A percentile compares a stretch with the other conserved stretches of the same genome.
These are phyloP conservation scores for Lineolata rhizophorae DNA, from an alignment of 495 filamentous ascomycete species.

Conservation along the genomic window DNA sequence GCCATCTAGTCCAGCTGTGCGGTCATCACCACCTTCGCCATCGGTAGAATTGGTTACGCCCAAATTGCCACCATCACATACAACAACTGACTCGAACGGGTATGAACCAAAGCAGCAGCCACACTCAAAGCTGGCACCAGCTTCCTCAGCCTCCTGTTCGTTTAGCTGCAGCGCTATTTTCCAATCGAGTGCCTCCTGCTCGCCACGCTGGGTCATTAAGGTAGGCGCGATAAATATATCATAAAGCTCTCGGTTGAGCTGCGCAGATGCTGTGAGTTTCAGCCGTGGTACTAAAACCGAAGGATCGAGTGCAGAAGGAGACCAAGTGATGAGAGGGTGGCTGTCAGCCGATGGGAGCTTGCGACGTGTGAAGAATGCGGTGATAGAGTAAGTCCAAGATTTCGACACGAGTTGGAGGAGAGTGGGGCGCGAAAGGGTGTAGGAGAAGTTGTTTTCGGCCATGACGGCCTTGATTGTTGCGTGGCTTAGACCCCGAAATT, in stretches of 20 bases:
- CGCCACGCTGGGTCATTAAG: slow-evolving; percentile 26
- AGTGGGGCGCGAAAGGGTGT: slow-evolving; percentile 50
- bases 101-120: slow-evolving; percentile 68
- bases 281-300: slow-evolving; percentile 32
- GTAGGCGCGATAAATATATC: slow-evolving; percentile 42
- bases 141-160: slow-evolving; percentile 48
- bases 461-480: slow-evolving; percentile 74
- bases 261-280: slow-evolving; percentile 47
- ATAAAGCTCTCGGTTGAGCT: slow-evolving; percentile 64
- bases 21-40: no score
- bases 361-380: slow-evolving; percentile 46
- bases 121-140: slow-evolving; percentile 60
- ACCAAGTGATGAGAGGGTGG: slow-evolving; percentile 46
- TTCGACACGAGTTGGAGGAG: slow-evolving; percentile 53
- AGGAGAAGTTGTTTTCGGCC: slow-evolving; percentile 77
- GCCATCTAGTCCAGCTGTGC: no score
- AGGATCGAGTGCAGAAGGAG: slow-evolving; percentile 20
- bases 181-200: slow-evolving; percentile 41
- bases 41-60: no score
- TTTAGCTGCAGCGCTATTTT: slow-evolving; percentile 45
- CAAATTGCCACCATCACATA: slow-evolving; percentile 40
- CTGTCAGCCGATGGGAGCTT: slow-evolving; percentile 36
- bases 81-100: slow-evolving; percentile 61
- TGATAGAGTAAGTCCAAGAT: slow-evolving; percentile 72
- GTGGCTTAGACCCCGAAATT: slow-evolving; percentile 61